Percentiles rank a stretch among this genome's conserved stretches.
Evolutionary conservation across 345 rosid genomes (phyloP).

Genomic region (Gossypium rotundifolium): DNA sequence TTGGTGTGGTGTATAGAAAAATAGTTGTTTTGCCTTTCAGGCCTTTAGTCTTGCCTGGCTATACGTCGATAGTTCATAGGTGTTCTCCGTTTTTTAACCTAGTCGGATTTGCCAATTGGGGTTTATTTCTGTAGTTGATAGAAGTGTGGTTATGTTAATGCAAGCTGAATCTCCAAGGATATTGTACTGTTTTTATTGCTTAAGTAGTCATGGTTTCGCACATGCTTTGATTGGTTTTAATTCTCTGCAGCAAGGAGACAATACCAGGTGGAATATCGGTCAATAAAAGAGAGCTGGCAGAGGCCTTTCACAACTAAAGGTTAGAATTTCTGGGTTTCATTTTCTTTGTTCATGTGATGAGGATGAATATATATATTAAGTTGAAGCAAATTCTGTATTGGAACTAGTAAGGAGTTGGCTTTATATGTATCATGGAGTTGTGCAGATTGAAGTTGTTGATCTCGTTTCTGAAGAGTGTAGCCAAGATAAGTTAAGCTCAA

Average conservation of each 20-base stretch:
- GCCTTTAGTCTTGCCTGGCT: not conserved
- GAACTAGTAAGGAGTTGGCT: not conserved
- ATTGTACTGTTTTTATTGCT: not conserved
- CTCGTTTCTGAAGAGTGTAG: constrained; percentile 62
- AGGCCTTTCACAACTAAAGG: constrained; percentile 70
- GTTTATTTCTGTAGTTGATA: not conserved
- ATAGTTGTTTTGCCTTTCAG: not conserved
- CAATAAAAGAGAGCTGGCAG: constrained; percentile 68
- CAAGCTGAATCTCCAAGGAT: not conserved
- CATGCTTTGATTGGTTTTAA: not conserved
- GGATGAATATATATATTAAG: not conserved
- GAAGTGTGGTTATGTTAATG: not conserved
- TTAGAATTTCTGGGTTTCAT: constrained; percentile 15
- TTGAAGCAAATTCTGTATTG: not conserved
- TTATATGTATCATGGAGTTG: not conserved
- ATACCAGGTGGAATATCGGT: constrained; percentile 79
- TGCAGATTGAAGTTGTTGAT: constrained; percentile 80
- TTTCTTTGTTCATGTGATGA: not conserved
- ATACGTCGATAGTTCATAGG: no score
- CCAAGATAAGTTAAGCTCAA: constrained; percentile 65
- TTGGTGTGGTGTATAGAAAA: not conserved
- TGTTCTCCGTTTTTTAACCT: not conserved
- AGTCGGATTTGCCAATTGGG: not conserved
- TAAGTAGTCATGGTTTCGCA: not conserved
- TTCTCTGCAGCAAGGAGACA: constrained; percentile 72